Evolutionary conservation across 345 rosid species (phyloP).

Genomic region (Salix purpurea): DNA sequence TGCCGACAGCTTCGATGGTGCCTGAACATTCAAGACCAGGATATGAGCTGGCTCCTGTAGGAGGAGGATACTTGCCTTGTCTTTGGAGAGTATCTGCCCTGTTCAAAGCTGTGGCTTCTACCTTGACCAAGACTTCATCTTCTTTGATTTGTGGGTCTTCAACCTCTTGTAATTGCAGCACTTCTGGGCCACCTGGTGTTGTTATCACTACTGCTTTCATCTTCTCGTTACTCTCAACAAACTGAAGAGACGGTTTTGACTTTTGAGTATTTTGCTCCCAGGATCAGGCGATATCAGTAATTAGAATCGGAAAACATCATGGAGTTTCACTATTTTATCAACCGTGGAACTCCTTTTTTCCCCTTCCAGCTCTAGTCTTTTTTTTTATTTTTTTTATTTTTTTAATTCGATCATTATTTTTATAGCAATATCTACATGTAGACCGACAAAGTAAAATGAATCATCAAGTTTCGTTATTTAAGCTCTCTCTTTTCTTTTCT

Average conservation of each 20-base stretch:
- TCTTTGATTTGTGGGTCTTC: constrained; percentile 62
- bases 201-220: constrained; percentile 88
- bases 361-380: too few species aligned
- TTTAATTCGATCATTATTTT: too few species aligned
- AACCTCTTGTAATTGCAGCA: constrained; percentile 63
- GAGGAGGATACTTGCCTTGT: constrained; percentile 66
- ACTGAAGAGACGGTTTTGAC: not conserved
- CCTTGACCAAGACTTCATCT: constrained; percentile 65
- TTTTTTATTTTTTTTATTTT: too few species aligned
- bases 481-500: too few species aligned
- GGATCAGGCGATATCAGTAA: too few species aligned
- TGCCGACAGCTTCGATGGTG: constrained; percentile 56
- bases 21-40: constrained; percentile 89
- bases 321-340: too few species aligned
- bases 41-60: constrained; percentile 65
- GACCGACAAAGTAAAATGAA: too few species aligned
- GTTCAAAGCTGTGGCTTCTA: constrained; percentile 72
- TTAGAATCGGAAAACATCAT: too few species aligned
- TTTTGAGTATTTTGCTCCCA: not conserved
- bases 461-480: too few species aligned
- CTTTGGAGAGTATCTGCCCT: constrained; percentile 76
- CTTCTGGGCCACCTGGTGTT: constrained; percentile 71
- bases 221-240: not conserved
- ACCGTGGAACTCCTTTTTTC: too few species aligned
- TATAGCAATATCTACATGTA: too few species aligned